Percentiles rank a stretch among this genome's conserved stretches.
Evolutionary conservation across 2,329 filamentous ascomycete species (phyloP).

Genomic region (Aspergillus aculeatus): DNA sequence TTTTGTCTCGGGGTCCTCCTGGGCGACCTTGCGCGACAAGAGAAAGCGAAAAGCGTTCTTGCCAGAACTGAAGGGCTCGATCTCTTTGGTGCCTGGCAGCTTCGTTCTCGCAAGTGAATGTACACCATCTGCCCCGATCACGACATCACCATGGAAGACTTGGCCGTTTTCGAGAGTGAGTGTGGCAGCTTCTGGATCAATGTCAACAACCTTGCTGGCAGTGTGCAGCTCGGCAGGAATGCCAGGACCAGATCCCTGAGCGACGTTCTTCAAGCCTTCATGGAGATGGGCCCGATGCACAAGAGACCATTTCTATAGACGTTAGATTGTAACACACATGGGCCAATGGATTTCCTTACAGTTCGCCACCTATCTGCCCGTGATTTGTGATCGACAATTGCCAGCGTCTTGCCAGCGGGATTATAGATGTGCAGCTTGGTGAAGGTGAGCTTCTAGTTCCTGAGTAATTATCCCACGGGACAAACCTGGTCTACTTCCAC

Average conservation of each 20-base stretch:
- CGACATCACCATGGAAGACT: conserved; percentile 47
- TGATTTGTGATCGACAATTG: conserved; percentile 23
- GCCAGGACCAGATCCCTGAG: conserved; percentile 39
- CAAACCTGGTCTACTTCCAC: conserved; percentile 32
- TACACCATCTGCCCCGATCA: conserved; percentile 58
- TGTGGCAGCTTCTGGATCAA: conserved; percentile 43
- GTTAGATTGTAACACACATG: not conserved
- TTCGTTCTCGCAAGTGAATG: conserved; percentile 33
- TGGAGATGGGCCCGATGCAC: conserved; percentile 57
- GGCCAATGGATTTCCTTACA: conserved; percentile 17
- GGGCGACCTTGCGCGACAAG: conserved; percentile 47
- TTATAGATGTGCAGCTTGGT: conserved; percentile 39
- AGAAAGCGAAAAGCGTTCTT: conserved; percentile 61
- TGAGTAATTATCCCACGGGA: not conserved
- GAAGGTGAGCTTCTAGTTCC: conserved; percentile 8
- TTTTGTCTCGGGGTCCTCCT: conserved; percentile 41
- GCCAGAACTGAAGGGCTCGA: conserved; percentile 48
- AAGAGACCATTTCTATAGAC: conserved; percentile 48
- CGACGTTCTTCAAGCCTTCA: conserved; percentile 50
- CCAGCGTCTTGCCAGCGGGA: conserved; percentile 36
- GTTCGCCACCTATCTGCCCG: conserved; percentile 29
- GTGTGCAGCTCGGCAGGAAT: conserved; percentile 46
- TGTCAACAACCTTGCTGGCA: conserved; percentile 44
- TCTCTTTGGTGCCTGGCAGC: conserved; percentile 26
- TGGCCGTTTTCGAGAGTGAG: conserved; percentile 50